Conservation (phyloP, 2,329 filamentous ascomycete genomes). For the Fusarium euwallaceae region DNA sequence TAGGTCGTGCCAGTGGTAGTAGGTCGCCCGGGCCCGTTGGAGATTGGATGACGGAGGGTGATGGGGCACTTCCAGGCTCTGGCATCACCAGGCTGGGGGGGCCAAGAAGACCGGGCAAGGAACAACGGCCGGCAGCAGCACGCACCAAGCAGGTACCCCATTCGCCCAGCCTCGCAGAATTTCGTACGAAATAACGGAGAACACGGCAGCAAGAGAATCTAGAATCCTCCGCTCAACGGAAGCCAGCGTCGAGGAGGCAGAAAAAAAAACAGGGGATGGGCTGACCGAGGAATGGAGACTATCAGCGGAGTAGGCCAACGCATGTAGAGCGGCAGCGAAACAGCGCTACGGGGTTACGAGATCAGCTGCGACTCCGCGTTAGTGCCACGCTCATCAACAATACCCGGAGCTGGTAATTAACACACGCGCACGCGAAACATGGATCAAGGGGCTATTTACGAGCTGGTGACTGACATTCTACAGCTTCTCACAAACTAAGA, state of each 20-base stretch:
- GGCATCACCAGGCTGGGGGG: neutral
- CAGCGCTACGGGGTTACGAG: conserved; percentile 27
- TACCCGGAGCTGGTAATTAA: neutral
- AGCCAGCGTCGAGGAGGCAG: neutral
- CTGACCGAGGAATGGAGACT: conserved; percentile 30
- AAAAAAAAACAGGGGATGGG: conserved; percentile 7
- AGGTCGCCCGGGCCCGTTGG: conserved; percentile 28
- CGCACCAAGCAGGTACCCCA: conserved; percentile 26
- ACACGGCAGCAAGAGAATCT: neutral
- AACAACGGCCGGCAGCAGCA: conserved; percentile 9
- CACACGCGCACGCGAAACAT: conserved; percentile 13
- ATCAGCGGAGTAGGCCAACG: conserved; percentile 29
- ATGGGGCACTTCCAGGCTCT: conserved; percentile 13
- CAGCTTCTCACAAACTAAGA: neutral
- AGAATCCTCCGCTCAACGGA: conserved; percentile 1
- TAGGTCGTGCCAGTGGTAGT: conserved; percentile 17
- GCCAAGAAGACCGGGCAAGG: conserved; percentile 17
- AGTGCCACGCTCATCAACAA: conserved; percentile 20
- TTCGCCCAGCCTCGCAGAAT: conserved; percentile 32
- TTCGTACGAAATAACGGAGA: conserved; percentile 8
- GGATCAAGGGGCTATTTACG: conserved; percentile 11
- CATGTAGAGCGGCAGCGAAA: conserved; percentile 9
- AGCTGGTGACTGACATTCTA: conserved; percentile 24
- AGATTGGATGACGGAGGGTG: conserved; percentile 40
- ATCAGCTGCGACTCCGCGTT: conserved; percentile 18